These are phyloP conservation scores for Eimeria nieschulzi DNA, from an alignment of 169 alveolate species.

Conservation along the genomic window DNA sequence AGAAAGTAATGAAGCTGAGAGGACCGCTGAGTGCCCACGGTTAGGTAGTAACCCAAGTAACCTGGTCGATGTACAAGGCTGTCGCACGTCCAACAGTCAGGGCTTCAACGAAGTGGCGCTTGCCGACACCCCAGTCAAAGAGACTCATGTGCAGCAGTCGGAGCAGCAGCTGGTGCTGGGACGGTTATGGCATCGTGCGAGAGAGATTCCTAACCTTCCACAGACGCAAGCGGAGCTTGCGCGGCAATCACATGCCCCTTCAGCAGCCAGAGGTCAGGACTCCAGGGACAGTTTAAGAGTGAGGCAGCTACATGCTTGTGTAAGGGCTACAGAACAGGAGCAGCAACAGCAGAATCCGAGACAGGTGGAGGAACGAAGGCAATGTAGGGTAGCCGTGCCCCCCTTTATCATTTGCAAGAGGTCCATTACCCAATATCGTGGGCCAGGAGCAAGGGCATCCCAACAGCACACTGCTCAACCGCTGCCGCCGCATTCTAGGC, in stretches of 20 bases:
- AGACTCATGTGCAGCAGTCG: background rate
- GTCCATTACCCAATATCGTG: background rate
- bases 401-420: constrained; percentile 27
- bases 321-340: background rate
- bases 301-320: background rate
- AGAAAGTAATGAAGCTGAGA: too few relatives aligned
- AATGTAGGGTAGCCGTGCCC: background rate
- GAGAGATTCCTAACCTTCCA: background rate
- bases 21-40: too few relatives aligned
- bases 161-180: constrained; percentile 54
- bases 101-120: constrained; percentile 5
- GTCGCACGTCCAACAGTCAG: background rate
- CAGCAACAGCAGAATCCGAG: constrained; percentile 9
- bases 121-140: background rate
- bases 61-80: background rate
- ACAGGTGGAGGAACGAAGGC: background rate
- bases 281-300: background rate
- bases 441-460: background rate
- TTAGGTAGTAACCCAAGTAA: too few relatives aligned
- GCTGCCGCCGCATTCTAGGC: background rate
- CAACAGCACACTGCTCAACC: background rate
- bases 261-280: background rate
- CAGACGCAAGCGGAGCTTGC: background rate
- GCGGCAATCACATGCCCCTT: background rate
- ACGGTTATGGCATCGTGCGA: background rate